Conservation (phyloP, 202 grass and related monocot species). For the Hordeum pubiflorum region DNA sequence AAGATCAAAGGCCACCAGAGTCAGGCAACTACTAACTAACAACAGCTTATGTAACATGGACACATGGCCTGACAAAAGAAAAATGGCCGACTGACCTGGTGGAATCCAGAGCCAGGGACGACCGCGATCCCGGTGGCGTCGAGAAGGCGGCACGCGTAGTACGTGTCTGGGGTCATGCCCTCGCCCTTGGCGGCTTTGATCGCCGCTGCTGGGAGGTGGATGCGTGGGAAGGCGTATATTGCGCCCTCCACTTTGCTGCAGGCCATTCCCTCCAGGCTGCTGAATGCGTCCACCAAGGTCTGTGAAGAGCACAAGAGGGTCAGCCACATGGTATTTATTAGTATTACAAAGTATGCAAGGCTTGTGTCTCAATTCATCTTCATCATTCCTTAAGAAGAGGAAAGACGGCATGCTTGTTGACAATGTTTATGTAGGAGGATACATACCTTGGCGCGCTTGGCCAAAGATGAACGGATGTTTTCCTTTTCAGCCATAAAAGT, state of each 20-base stretch:
- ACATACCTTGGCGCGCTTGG: slow-evolving; percentile 49
- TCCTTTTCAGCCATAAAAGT: slow-evolving; percentile 47
- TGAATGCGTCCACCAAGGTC: slow-evolving; percentile 51
- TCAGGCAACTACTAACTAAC: not conserved
- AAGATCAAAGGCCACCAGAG: not conserved
- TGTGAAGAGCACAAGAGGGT: not conserved
- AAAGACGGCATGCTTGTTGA: not conserved
- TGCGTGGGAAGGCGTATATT: slow-evolving; percentile 57
- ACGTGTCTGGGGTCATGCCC: slow-evolving; percentile 31
- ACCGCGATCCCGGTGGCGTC: slow-evolving; percentile 47
- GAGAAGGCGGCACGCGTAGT: slow-evolving; percentile 50
- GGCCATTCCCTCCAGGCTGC: slow-evolving; percentile 47
- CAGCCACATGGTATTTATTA: not conserved
- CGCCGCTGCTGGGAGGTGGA: slow-evolving; percentile 40
- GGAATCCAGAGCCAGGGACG: slow-evolving; percentile 61
- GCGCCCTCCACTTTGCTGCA: slow-evolving; percentile 52
- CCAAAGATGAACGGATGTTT: slow-evolving; percentile 33
- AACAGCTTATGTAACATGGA: not conserved
- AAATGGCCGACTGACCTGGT: slow-evolving; percentile 31
- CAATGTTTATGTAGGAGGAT: not conserved
- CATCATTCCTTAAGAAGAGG: not conserved
- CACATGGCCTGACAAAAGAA: not conserved
- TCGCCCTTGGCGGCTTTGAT: slow-evolving; percentile 30
- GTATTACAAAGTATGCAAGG: not conserved
- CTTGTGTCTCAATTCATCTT: not conserved